A percentile compares a stretch with the other conserved stretches of the same genome.
Evolutionary conservation across 2,329 filamentous ascomycete species (phyloP).

Genomic region (Fusarium pseudoanthophilum): DNA sequence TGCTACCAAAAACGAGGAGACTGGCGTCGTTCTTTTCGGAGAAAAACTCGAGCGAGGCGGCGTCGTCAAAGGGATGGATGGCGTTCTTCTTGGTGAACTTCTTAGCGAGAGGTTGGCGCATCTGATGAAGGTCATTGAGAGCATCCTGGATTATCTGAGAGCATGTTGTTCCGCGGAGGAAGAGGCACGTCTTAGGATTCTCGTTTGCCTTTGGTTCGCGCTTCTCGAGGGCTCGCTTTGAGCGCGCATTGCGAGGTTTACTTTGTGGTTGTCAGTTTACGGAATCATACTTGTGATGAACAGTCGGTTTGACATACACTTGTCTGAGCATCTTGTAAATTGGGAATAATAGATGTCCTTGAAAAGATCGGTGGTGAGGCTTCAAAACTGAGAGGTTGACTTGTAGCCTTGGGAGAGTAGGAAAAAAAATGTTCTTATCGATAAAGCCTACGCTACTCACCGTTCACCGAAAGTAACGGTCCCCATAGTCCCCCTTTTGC

Average conservation of each 20-base stretch:
- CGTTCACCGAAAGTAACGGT: slow-evolving; percentile 15
- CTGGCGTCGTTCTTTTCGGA: slow-evolving; percentile 94
- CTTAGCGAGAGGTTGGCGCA: slow-evolving; percentile 86
- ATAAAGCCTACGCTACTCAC: slow-evolving; percentile 41
- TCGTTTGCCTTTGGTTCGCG: slow-evolving; percentile 89
- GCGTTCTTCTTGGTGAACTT: slow-evolving; percentile 98
- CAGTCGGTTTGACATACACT: slow-evolving; percentile 52
- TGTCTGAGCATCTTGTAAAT: slow-evolving; percentile 58
- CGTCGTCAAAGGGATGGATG: slow-evolving; percentile 93
- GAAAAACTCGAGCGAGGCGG: slow-evolving; percentile 91
- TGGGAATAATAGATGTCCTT: slow-evolving; percentile 20
- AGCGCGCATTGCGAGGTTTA: slow-evolving; percentile 79
- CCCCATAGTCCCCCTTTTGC: background rate
- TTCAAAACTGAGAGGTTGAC: slow-evolving; percentile 22
- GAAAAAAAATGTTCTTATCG: slow-evolving; percentile 51
- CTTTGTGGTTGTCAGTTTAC: slow-evolving; percentile 46
- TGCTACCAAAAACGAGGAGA: slow-evolving; percentile 83
- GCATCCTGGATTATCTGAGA: slow-evolving; percentile 86
- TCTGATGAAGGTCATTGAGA: slow-evolving; percentile 82
- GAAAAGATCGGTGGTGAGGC: slow-evolving; percentile 24
- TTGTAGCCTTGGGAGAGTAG: background rate
- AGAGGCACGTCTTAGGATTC: slow-evolving; percentile 89
- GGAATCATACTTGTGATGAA: background rate
- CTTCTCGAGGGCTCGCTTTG: slow-evolving; percentile 93
- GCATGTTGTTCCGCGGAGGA: slow-evolving; percentile 88